Base-by-base conservation (phyloP, 2,329 filamentous ascomycete species). In the Verticillium isaacii region DNA sequence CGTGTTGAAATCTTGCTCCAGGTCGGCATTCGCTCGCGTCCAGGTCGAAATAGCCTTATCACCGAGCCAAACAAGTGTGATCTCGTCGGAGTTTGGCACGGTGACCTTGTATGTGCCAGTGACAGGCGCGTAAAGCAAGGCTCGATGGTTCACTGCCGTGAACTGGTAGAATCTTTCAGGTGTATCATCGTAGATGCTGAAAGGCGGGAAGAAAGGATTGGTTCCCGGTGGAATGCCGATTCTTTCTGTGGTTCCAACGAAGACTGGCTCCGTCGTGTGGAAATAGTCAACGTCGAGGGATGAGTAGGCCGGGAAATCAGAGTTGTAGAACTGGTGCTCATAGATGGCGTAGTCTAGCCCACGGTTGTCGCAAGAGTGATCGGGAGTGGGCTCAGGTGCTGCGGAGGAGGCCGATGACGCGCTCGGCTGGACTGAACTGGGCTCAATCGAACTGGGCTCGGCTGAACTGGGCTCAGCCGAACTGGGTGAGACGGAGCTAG, bases 71-170 rank as follows among this genome's bases (percentile, higher is more conserved):
- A 61, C 23, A 17, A 58, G 41, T 15, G 60, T 58, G 32, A 61
- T 58, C 3, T 61, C 60, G 41, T 61, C 60, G 23, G 56, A 58
- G 19, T 32, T 4, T 4, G 56, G 37, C 25, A 58, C 50, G 2
- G 29, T 39, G 36, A 61, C 17, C 17, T n/a, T 12, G 56, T 61
- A 61, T 2, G 37, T 32, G n/a, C 60, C 60, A 15, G 60, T 37
- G 29, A 39, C 39, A 36, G 60, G 60, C 23, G 60, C 56, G 55
- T 61, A 61, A 29, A 61, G 45, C 17, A 58, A 61, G 23, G 36
- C 60, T 11, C 55, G 56, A 32, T 61, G 60, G 39, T 61, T 58
- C 36, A 61, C 60, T n/a, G 55, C 55, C 4, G n/a, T 57, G 39
- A 32, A 58, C 34, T 58, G 37, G 29, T 58, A 37, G n/a, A 32